Conservation (phyloP, 2,329 filamentous ascomycete genomes). For the Pyrenophora seminiperda region DNA sequence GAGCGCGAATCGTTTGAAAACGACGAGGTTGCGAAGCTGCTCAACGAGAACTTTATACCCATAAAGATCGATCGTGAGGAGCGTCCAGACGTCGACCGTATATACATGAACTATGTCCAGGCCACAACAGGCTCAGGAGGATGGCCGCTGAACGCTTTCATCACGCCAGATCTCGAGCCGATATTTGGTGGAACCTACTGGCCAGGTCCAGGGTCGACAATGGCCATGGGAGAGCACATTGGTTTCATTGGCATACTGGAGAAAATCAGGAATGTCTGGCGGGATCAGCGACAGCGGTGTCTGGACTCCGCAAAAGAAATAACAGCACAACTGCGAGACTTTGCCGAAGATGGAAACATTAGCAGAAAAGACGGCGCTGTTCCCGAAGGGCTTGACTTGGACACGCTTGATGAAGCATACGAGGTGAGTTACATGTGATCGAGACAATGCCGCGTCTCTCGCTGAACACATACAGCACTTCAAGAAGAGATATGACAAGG, state of each 20-base stretch:
- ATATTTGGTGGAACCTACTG: constrained; percentile 97
- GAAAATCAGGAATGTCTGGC: constrained; percentile 77
- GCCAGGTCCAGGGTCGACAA: constrained; percentile 74
- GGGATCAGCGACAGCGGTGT: constrained; percentile 80
- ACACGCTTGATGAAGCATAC: constrained; percentile 89
- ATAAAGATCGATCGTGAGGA: constrained; percentile 94
- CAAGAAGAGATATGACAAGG: constrained; percentile 29
- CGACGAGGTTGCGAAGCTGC: constrained; percentile 74
- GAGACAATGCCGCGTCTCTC: neutral
- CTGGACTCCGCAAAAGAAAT: constrained; percentile 83
- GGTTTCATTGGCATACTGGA: constrained; percentile 82
- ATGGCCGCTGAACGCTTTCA: constrained; percentile 96
- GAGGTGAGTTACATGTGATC: constrained; percentile 41
- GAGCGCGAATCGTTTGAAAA: constrained; percentile 90
- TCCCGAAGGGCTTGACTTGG: constrained; percentile 79
- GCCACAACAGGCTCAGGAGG: constrained; percentile 88
- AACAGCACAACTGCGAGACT: constrained; percentile 78
- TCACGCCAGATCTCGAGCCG: constrained; percentile 89
- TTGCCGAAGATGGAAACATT: constrained; percentile 84
- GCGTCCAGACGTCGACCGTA: constrained; percentile 88
- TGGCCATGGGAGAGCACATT: constrained; percentile 60
- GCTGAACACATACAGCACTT: constrained; percentile 24
- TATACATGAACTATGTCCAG: constrained; percentile 98
- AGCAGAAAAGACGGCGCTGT: constrained; percentile 50
- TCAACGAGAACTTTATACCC: constrained; percentile 88